Conservation (phyloP, 768 basidiomycete genomes). For the Tulasnella sp. region DNA sequence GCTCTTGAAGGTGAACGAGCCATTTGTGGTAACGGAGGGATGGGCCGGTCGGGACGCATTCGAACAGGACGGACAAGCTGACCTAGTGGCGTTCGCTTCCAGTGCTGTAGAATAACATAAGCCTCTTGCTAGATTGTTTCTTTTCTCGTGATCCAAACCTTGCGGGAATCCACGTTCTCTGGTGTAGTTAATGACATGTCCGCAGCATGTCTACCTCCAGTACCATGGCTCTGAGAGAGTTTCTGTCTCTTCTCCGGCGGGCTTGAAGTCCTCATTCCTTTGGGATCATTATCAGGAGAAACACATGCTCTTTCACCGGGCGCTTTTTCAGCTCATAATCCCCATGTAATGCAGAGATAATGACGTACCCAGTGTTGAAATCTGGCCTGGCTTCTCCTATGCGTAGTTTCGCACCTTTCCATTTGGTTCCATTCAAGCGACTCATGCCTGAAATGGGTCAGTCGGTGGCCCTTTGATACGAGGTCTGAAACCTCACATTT, state of each 20-base stretch:
- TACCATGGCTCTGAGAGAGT: conserved; percentile 27
- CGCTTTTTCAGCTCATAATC: neutral
- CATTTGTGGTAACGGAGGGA: conserved; percentile 33
- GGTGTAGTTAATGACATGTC: conserved; percentile 62
- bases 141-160: conserved; percentile 19
- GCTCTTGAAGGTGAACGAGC: neutral
- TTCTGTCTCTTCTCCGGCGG: conserved; percentile 25
- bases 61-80: conserved; percentile 57
- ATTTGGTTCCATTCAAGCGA: conserved; percentile 68
- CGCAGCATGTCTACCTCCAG: conserved; percentile 36
- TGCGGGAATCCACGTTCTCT: conserved; percentile 44
- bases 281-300: conserved; percentile 19
- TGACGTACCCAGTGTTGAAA: conserved; percentile 50
- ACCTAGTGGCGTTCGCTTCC: conserved; percentile 62
- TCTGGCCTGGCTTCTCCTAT: conserved; percentile 79
- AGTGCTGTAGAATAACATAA: conserved; percentile 37
- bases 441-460: conserved; percentile 48
- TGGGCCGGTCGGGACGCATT: conserved; percentile 60
- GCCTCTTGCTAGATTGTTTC: neutral
- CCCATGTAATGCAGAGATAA: neutral
- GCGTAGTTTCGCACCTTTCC: conserved; percentile 80
- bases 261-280: conserved; percentile 25
- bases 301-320: neutral
- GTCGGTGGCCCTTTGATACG: neutral
- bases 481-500: conserved; percentile 46